A percentile compares a stretch with the other conserved stretches of the same genome.
phyloP scores from a whole-genome alignment of 2,329 filamentous ascomycete genomes.

The Colletotrichum siamense region DNA sequence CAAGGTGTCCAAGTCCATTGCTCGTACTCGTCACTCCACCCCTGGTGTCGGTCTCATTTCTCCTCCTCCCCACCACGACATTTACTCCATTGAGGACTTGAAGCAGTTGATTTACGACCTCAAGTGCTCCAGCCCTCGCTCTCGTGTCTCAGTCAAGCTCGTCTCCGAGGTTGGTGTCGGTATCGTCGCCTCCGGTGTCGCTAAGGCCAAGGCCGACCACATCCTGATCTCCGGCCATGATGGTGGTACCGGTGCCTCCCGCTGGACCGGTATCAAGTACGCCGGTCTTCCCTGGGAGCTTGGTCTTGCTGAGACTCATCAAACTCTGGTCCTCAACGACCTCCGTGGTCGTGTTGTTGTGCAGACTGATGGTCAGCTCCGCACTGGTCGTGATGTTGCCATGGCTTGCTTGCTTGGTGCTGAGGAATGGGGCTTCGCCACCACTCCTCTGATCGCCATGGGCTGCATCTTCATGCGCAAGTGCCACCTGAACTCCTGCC shows the following conservation, averaged over 20 bases:
- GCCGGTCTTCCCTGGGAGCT: conserved; percentile 96
- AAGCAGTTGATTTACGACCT: conserved; percentile 98
- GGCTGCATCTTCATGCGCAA: conserved; percentile 96
- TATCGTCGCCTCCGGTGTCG: conserved; percentile 96
- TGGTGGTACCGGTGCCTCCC: conserved; percentile 92
- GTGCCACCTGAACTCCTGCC: conserved; percentile 77
- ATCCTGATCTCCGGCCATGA: conserved; percentile 97
- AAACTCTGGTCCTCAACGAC: conserved; percentile 94
- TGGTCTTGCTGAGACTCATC: conserved; percentile 95
- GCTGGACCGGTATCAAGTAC: conserved; percentile 99
- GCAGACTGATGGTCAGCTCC: conserved; percentile 93
- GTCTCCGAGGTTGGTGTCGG: conserved; percentile 97
- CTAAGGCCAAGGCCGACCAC: conserved; percentile 96
- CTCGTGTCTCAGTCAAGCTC: conserved; percentile 94
- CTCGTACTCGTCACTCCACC: conserved; percentile 92
- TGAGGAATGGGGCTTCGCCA: conserved; percentile 98
- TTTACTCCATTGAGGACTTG: conserved; percentile 97
- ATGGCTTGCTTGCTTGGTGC: conserved; percentile 94
- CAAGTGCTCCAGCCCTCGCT: conserved; percentile 93
- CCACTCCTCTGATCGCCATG: conserved; percentile 93
- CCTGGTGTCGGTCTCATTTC: conserved; percentile 96
- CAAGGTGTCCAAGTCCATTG: conserved; percentile 95
- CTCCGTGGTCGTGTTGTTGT: conserved; percentile 94
- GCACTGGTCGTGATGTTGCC: conserved; percentile 91
- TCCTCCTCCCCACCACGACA: conserved; percentile 95